Evolutionary conservation across 805 yeast genomes (phyloP).

Genomic region (Ogataea pini): DNA sequence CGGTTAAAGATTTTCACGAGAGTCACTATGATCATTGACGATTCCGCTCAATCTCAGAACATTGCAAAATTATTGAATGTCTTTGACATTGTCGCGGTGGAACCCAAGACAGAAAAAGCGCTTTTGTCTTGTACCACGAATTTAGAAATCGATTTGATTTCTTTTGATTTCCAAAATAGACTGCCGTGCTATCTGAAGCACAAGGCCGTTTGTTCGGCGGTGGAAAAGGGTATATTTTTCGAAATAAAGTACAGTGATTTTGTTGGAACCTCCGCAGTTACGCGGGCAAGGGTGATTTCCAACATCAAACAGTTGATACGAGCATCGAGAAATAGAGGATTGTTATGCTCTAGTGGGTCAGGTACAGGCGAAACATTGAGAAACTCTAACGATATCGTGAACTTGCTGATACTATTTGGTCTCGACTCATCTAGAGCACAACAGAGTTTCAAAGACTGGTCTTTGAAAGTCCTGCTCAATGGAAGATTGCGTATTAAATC

Average conservation of each 20-base stretch:
- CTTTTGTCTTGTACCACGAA: slow-evolving; percentile 71
- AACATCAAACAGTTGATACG: slow-evolving; percentile 75
- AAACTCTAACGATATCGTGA: slow-evolving; percentile 65
- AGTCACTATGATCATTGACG: slow-evolving; percentile 73
- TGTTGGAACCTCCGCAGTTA: slow-evolving; percentile 34
- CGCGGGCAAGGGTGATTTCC: slow-evolving; percentile 62
- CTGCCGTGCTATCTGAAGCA: slow-evolving; percentile 80
- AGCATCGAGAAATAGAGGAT: slow-evolving; percentile 78
- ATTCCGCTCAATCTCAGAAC: slow-evolving; percentile 73
- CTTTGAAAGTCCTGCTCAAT: slow-evolving; percentile 65
- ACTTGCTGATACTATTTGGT: slow-evolving; percentile 68
- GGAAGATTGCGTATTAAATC: slow-evolving; percentile 75
- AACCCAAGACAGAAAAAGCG: slow-evolving; percentile 79
- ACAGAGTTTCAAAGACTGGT: slow-evolving; percentile 56
- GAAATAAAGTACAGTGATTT: slow-evolving; percentile 72
- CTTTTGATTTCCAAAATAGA: slow-evolving; percentile 64
- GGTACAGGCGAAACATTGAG: slow-evolving; percentile 46
- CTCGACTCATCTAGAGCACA: slow-evolving; percentile 63
- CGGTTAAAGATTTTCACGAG: slow-evolving; percentile 60
- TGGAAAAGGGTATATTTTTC: slow-evolving; percentile 77
- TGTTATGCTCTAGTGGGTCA: slow-evolving; percentile 81
- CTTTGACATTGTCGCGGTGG: slow-evolving; percentile 81
- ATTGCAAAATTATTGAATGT: slow-evolving; percentile 43
- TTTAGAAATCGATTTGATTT: slow-evolving; percentile 78
- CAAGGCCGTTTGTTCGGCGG: slow-evolving; percentile 80